phyloP scores from a whole-genome alignment of 768 basidiomycete species.

The Clitopilus hobsonii region DNA sequence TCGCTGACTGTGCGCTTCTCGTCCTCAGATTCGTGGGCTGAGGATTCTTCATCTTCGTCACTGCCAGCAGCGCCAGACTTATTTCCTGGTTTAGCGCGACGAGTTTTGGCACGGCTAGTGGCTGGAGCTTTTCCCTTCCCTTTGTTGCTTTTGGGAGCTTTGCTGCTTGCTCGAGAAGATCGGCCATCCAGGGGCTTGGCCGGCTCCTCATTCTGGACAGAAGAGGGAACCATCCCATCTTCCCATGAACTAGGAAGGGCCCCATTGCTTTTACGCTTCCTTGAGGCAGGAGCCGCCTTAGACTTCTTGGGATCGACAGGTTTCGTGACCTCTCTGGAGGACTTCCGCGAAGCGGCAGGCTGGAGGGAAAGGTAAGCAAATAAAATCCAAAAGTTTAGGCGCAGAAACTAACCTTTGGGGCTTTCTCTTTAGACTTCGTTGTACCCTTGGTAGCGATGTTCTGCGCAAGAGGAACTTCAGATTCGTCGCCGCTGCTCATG shows the following conservation, averaged over 20 bases:
- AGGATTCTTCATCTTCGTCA: slow-evolving; percentile 9
- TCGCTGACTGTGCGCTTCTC: slow-evolving; percentile 13
- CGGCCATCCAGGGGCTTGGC: background rate
- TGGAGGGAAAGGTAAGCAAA: background rate
- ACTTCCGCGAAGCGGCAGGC: background rate
- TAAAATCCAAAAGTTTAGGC: background rate
- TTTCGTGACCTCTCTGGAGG: background rate
- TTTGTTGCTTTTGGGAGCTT: background rate
- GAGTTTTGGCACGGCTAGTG: background rate
- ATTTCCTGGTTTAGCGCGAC: background rate
- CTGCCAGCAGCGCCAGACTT: slow-evolving; percentile 14
- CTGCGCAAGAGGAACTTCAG: slow-evolving; percentile 40
- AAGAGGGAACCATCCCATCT: slow-evolving; percentile 46
- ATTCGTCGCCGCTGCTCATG: slow-evolving; percentile 24
- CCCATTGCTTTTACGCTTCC: background rate
- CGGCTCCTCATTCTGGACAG: slow-evolving; percentile 51
- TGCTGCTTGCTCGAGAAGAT: background rate
- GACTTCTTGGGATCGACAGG: background rate
- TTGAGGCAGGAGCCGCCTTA: background rate
- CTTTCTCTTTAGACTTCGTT: background rate
- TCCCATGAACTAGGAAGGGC: slow-evolving; percentile 23
- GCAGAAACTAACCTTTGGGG: background rate
- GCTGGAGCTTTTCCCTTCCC: slow-evolving; percentile 3
- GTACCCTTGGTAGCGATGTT: background rate
- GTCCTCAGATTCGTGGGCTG: slow-evolving; percentile 23